Base-by-base conservation (phyloP, 306 rosid genomes). In the Ormosia semicastrata region DNA sequence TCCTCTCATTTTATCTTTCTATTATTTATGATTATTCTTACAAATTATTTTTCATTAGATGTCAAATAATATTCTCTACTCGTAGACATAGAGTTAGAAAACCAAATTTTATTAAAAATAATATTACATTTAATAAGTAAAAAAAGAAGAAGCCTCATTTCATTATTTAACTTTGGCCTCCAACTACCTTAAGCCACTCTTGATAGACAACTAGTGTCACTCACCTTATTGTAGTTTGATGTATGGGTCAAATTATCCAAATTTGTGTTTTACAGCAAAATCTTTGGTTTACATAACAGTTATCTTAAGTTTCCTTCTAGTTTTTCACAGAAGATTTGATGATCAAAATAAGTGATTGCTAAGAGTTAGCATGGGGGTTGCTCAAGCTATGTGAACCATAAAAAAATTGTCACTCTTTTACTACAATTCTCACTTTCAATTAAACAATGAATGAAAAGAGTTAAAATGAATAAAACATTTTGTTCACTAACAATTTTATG, bases 391-490 rank as follows among this genome's bases (percentile, higher is more conserved):
- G 89, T 7, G 97, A 91, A 80, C 97, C 97, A 85, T 90, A 93
- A 8, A 92, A 78, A 77, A 93, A 93, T 77, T 93, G 98, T 97
- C 98, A 93, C 71, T 91, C 97, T 69, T 88, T 89, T 32, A 91
- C 77, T 54, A 87, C 84, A 80, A 93, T 86, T 81, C 76, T 90
- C 88, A 91, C 89, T 18, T 85, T 90, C 88, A 93, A 83, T 97
- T 93, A 70, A 78, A 49, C 78, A 85, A 85, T 63, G 58, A 46
- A 83, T 75, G 6, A 37, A 50, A 34, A 7, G 40, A 70, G 69
- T 5, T 59, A 30, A 71, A 33, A 36, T n/a, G 57, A 75, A 30
- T 32, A 30, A 66, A 66, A 66, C 2, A 44, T 18, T 65, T 18
- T 34, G 10, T 15, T 64, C 54, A 36, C 41, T 47, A 37, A 39